Evolutionary conservation across 371 early-diverging fungal species (phyloP).

Genomic region (Haplosporangium sp.): DNA sequence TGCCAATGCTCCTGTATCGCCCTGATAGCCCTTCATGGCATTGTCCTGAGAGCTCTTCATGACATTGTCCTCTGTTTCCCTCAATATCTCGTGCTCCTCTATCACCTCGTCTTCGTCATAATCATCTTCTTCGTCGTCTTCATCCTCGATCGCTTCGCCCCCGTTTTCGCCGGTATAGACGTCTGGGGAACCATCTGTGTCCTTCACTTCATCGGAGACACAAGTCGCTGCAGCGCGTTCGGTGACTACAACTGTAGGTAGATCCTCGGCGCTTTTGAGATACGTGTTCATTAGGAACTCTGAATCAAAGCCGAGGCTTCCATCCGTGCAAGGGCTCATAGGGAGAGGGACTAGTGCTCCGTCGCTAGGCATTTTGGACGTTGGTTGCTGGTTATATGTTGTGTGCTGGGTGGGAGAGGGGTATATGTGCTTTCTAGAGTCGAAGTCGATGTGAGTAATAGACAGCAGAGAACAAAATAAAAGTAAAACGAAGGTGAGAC

Average conservation of each 20-base stretch:
- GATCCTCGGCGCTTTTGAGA: slow-evolving; percentile 2
- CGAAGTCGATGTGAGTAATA: too few species aligned
- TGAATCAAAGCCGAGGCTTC: slow-evolving; percentile 35
- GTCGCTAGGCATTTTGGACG: slow-evolving; percentile 48
- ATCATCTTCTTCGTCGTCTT: slow-evolving; percentile 1
- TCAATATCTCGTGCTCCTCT: neutral
- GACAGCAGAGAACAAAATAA: too few species aligned
- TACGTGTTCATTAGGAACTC: slow-evolving; percentile 18
- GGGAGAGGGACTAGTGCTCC: slow-evolving; percentile 39
- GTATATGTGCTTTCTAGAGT: too few species aligned
- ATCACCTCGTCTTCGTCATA: neutral
- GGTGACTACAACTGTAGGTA: neutral
- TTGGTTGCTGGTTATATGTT: slow-evolving; percentile 57
- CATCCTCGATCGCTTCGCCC: slow-evolving; percentile 1
- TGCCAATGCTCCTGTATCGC: slow-evolving; percentile 2
- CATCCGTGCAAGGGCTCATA: slow-evolving; percentile 40
- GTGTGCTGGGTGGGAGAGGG: too few species aligned
- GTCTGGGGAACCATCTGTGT: slow-evolving; percentile 1
- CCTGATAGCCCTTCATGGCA: neutral
- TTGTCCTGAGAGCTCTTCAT: neutral
- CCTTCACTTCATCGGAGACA: neutral
- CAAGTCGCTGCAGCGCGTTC: neutral
- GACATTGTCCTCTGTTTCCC: neutral
- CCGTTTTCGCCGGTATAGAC: neutral
- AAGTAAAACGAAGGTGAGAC: too few species aligned